Conservation (phyloP, 208 protist species). For the Porcisia hertigi region DNA sequence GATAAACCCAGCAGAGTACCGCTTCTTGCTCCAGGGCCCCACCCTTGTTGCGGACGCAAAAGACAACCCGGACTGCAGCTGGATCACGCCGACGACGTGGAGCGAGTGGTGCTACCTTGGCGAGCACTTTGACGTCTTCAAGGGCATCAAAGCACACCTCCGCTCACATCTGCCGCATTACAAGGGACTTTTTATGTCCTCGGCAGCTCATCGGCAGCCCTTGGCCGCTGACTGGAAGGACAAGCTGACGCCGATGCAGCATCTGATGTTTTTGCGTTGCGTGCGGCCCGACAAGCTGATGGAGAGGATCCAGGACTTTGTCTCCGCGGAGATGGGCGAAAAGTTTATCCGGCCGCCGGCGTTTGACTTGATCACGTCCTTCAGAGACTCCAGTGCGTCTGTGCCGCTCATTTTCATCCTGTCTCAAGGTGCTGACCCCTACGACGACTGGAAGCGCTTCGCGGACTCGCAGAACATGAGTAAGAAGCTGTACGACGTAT, state of each 20-base stretch:
- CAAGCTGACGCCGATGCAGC: slow-evolving; percentile 92
- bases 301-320: slow-evolving; percentile 95
- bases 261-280: slow-evolving; percentile 95
- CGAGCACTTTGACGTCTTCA: slow-evolving; percentile 85
- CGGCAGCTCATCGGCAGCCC: slow-evolving; percentile 79
- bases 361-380: slow-evolving; percentile 96
- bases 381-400: slow-evolving; percentile 90
- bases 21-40: slow-evolving; percentile 92
- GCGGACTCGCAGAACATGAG: slow-evolving; percentile 95
- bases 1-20: slow-evolving; percentile 85
- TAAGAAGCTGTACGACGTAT: slow-evolving; percentile 96
- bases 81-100: slow-evolving; percentile 96
- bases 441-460: slow-evolving; percentile 96
- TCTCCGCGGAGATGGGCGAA: slow-evolving; percentile 90
- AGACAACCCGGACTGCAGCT: slow-evolving; percentile 87
- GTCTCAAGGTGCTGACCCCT: slow-evolving; percentile 98
- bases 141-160: slow-evolving; percentile 84
- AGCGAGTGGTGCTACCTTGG: slow-evolving; percentile 89
- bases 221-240: slow-evolving; percentile 79
- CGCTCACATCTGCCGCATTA: slow-evolving; percentile 74
- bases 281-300: slow-evolving; percentile 98
- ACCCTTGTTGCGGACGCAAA: slow-evolving; percentile 70
- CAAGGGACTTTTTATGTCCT: slow-evolving; percentile 92
- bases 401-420: slow-evolving; percentile 98
- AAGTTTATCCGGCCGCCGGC: slow-evolving; percentile 96